Evolutionary conservation across 176 grass and related monocot genomes (phyloP), one percentile per base, ranked within the genome.

Genomic region (Tillandsia leiboldiana): DNA sequence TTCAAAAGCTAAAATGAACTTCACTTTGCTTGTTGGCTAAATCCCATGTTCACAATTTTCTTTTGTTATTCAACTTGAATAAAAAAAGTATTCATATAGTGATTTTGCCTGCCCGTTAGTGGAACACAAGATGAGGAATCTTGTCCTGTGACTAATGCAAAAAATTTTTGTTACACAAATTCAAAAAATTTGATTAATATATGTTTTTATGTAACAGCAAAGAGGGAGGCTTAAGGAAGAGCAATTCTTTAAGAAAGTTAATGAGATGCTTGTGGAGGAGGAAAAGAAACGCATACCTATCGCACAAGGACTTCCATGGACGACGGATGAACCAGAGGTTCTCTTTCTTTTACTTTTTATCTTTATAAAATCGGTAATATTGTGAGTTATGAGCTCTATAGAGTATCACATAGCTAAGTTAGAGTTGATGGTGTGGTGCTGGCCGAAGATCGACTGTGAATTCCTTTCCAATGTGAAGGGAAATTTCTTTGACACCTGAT

Each of bases 241-340:
- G 9, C 89, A 86, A 9, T 88, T 99, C n/a, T 9, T 83, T 11
- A 84, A 90, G 47, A 99, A 99, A 74, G 82, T 99, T 5, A 81
- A 93, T 50, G 80, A 86, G 63, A 93, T 99, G 90, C 66, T 99
- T 53, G 2, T 73, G 10, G 94, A 99, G 64, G 82, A 99, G 72
- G 77, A 99, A 61, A 90, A 82, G 58, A 77, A 84, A 61, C 86
- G 87, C n/a, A 86, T 93, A 58, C 87, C 88, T 67, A 70, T 86
- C 71, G 94, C 94, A 0, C 94, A 93, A 81, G 94, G 94, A 61
- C 75, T 99, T 66, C 87, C 94, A 0, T 99, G 90, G 90, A 99
- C 94, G 63, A 99, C 86, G 2, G 90, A 93, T 23, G 94, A 99
- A 57, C 90, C 94, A 14, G 87, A 99, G 84, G 94, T 99, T 83